Base-by-base conservation (phyloP, 345 rosid genomes). In the Bretschneidera sinensis region DNA sequence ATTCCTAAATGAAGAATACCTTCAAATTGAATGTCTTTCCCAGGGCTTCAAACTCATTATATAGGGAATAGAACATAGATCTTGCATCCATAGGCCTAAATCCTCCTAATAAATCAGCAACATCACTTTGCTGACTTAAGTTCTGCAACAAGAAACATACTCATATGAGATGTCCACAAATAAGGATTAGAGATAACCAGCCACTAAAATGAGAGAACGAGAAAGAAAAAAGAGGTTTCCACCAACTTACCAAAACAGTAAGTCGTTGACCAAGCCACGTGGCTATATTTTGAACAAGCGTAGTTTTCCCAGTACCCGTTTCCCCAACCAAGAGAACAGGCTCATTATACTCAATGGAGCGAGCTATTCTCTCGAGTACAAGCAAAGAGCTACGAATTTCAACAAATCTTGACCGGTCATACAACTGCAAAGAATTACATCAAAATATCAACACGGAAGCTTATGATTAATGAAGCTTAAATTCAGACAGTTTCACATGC, bases 231-330 rank as follows among this genome's bases (percentile, higher is more conserved):
- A 2, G 33, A 48, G 31, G 0, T 17, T 21, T 24, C 31, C 51
- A 54, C 48, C 65, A 20, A 71, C 82, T 58, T 75, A 92, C 98
- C 97, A 92, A 69, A 75, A 92, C 96, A 49, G 87, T 87, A 56
- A 92, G 92, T 64, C 71, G 87, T 84, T 87, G 96, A 53, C 97
- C 89, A 24, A 86, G 78, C 87, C 82, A 84, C 52, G 47, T 66
- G 39, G 97, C 96, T 62, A 92, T 69, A 73, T 84, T 84, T 76
- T 92, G 99, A 57, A 92, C 96, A 53, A 92, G 86, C 25, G 99
- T 92, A 49, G 99, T 90, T 84, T 92, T 92, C 69, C 97, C 99
- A 1, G 96, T 90, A 71, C 99, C 99, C 68, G 99, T 92, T 86
- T 92, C 99, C 63, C 99, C 99, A 70, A 92, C 97, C 76, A 92